These are phyloP conservation scores for Caryocar brasiliense DNA, from an alignment of 441 rosid species.

Conservation along the genomic window DNA sequence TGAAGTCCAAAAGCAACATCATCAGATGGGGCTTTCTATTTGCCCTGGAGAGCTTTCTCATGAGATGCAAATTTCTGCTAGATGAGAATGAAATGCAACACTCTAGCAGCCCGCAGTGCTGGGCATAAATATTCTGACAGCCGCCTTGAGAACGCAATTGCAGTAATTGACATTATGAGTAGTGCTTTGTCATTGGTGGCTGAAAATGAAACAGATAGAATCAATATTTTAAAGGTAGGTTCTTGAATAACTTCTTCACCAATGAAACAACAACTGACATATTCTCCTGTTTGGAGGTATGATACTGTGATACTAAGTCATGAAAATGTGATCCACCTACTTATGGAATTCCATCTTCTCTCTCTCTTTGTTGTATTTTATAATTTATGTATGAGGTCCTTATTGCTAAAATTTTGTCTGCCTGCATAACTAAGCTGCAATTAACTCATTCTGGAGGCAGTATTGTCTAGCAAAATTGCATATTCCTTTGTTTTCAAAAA, in stretches of 20 bases:
- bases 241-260: slow-evolving; percentile 1
- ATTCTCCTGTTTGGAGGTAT: too few species aligned
- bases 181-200: slow-evolving; percentile 80
- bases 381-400: too few species aligned
- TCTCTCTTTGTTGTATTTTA: too few species aligned
- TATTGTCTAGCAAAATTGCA: too few species aligned
- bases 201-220: slow-evolving; percentile 83
- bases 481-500: too few species aligned
- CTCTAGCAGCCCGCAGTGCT: slow-evolving; percentile 32
- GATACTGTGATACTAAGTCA: background rate
- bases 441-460: too few species aligned
- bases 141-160: slow-evolving; percentile 90
- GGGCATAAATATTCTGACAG: slow-evolving; percentile 34
- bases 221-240: slow-evolving; percentile 88
- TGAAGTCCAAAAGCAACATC: slow-evolving; percentile 67
- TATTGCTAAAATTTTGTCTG: too few species aligned
- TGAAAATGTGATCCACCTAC: background rate
- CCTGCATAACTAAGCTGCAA: too few species aligned
- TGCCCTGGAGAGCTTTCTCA: slow-evolving; percentile 90
- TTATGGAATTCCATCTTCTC: background rate
- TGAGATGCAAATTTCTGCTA: slow-evolving; percentile 83
- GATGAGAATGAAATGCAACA: slow-evolving; percentile 79
- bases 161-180: slow-evolving; percentile 93
- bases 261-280: background rate
- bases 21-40: slow-evolving; percentile 88